Evolutionary conservation across 2,329 filamentous ascomycete species (phyloP).

Genomic region (Monosporascus cannonballus): DNA sequence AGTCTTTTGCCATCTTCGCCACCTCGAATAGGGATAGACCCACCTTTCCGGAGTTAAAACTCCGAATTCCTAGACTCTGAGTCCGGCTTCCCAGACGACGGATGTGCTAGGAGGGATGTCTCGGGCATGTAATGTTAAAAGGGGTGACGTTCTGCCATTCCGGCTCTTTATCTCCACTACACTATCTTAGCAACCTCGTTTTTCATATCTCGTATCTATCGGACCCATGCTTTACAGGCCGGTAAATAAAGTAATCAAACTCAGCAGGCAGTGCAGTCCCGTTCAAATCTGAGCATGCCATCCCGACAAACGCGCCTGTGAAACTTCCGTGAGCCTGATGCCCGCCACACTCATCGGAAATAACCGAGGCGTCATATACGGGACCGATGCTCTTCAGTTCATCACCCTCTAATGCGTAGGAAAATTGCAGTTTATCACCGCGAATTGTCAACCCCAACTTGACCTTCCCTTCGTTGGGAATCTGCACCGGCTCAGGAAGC

Average conservation of each 20-base stretch:
- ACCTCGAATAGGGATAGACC: too few relatives aligned
- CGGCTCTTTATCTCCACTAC: too few relatives aligned
- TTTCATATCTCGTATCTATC: conserved; percentile 43
- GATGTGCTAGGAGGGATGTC: too few relatives aligned
- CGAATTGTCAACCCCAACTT: conserved; percentile 45
- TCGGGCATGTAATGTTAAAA: too few relatives aligned
- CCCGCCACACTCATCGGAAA: conserved; percentile 58
- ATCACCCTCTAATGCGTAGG: conserved; percentile 42
- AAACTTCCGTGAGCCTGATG: conserved; percentile 57
- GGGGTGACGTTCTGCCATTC: too few relatives aligned
- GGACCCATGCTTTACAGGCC: conserved; percentile 37
- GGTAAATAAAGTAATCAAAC: conserved; percentile 49
- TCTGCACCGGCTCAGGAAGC: conserved; percentile 34
- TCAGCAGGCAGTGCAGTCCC: conserved; percentile 39
- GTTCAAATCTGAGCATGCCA: conserved; percentile 51
- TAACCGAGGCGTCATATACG: conserved; percentile 50
- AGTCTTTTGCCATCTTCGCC: too few relatives aligned
- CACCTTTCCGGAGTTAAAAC: too few relatives aligned
- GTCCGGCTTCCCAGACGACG: too few relatives aligned
- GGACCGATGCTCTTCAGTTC: conserved; percentile 45
- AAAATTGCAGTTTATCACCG: conserved; percentile 49
- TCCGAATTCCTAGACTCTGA: too few relatives aligned
- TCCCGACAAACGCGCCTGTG: conserved; percentile 54
- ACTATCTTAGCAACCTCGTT: too few relatives aligned
- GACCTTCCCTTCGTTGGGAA: conserved; percentile 51